phyloP scores from a whole-genome alignment of 2,329 filamentous ascomycete genomes.

The Alternaria gansuensis region DNA sequence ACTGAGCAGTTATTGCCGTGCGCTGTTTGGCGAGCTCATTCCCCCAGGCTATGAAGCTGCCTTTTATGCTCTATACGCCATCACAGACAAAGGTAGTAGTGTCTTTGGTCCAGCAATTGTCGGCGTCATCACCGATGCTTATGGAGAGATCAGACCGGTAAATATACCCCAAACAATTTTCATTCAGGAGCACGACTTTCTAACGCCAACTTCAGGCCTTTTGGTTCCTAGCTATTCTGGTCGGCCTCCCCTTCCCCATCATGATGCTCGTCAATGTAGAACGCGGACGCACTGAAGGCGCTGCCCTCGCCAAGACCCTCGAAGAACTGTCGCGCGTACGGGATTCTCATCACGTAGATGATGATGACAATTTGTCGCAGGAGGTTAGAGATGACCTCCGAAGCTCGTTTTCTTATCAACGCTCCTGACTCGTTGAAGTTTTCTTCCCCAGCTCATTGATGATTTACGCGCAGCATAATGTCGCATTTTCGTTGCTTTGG shows the following conservation, averaged over 20 bases:
- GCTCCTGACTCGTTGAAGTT: slow-evolving; percentile 13
- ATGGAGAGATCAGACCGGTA: slow-evolving; percentile 59
- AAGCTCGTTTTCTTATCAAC: slow-evolving; percentile 30
- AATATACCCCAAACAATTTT: slow-evolving; percentile 15
- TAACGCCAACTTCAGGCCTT: slow-evolving; percentile 67
- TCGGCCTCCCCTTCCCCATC: slow-evolving; percentile 82
- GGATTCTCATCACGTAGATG: slow-evolving; percentile 17
- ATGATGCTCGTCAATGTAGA: slow-evolving; percentile 88
- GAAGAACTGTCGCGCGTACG: slow-evolving; percentile 31
- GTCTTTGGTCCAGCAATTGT: slow-evolving; percentile 95
- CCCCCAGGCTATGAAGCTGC: slow-evolving; percentile 93
- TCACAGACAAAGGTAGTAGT: slow-evolving; percentile 95
- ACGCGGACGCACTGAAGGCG: slow-evolving; percentile 56
- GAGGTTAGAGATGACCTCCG: slow-evolving; percentile 26
- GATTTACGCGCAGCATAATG: slow-evolving; percentile 8
- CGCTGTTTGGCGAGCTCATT: slow-evolving; percentile 91
- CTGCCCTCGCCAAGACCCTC: slow-evolving; percentile 53
- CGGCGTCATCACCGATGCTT: slow-evolving; percentile 83
- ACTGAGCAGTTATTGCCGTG: slow-evolving; percentile 88
- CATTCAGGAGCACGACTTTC: not conserved
- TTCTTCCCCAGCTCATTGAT: not conserved
- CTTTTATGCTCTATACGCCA: slow-evolving; percentile 96
- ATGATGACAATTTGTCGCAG: slow-evolving; percentile 25
- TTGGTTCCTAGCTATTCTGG: slow-evolving; percentile 86
- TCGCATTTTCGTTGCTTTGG: slow-evolving; percentile 15